These are phyloP conservation scores for Chaetomium fimeti DNA, from an alignment of 495 filamentous ascomycete species.

Conservation along the genomic window DNA sequence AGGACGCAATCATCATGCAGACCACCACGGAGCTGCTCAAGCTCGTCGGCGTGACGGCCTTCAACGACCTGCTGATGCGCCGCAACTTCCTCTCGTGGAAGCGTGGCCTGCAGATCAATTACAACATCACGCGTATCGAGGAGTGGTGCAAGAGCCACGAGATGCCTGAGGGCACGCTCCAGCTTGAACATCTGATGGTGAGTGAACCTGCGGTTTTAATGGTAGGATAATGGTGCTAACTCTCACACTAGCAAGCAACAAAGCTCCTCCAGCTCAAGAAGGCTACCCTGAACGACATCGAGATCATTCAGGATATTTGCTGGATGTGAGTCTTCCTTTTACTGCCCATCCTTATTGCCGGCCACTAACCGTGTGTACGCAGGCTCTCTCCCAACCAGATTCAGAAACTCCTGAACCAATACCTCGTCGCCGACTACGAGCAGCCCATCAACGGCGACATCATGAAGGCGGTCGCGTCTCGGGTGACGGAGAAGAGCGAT, in stretches of 20 bases:
- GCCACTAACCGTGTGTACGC: slow-evolving; percentile 25
- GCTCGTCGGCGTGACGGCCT: slow-evolving; percentile 95
- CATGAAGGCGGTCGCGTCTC: slow-evolving; percentile 97
- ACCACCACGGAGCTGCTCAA: slow-evolving; percentile 90
- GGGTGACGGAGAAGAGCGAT: slow-evolving; percentile 97
- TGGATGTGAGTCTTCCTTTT: slow-evolving; percentile 75
- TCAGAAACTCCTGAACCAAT: slow-evolving; percentile 97
- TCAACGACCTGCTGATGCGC: slow-evolving; percentile 97
- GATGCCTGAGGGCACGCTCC: slow-evolving; percentile 96
- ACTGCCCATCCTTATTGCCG: not conserved
- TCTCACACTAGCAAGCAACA: slow-evolving; percentile 74
- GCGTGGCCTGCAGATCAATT: slow-evolving; percentile 98
- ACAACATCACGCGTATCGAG: slow-evolving; percentile 99
- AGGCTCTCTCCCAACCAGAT: slow-evolving; percentile 98
- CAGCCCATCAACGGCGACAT: slow-evolving; percentile 99
- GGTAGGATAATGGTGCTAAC: slow-evolving; percentile 31
- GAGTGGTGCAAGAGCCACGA: slow-evolving; percentile 99
- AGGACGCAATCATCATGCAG: slow-evolving; percentile 93
- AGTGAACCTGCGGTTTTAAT: slow-evolving; percentile 20
- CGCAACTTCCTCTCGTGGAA: slow-evolving; percentile 99
- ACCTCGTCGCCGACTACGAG: slow-evolving; percentile 98
- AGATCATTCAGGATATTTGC: slow-evolving; percentile 99
- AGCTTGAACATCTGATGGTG: slow-evolving; percentile 98
- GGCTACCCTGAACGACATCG: slow-evolving; percentile 97
- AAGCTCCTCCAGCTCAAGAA: slow-evolving; percentile 99